Evolutionary conservation across 176 grass and related monocot species (phyloP).

Genomic region (Sorghum bicolor): Sorghum_bicolor_NCBIv3 NC_012879.2:47319501-47320000

Average conservation of each 20-base stretch:
- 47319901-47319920: not conserved
- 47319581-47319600: not conserved
- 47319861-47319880: constrained; percentile 4
- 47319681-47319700: not conserved
- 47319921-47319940: not conserved
- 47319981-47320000: not conserved
- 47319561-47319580: constrained; percentile 12
- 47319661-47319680: constrained; percentile 1
- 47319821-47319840: constrained; percentile 6
- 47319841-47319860: not conserved
- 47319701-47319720: constrained; percentile 1
- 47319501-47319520: constrained; percentile 23
- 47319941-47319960: not conserved
- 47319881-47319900: not conserved
- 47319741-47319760: constrained; percentile 8
- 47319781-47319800: constrained; percentile 3
- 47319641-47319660: not conserved
- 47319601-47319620: constrained; percentile 4
- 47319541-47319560: constrained; percentile 1
- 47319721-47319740: constrained; percentile 2
- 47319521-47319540: not conserved
- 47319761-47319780: not conserved
- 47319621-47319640: constrained; percentile 15
- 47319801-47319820: constrained; percentile 12
- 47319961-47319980: constrained; percentile 11